These are phyloP conservation scores for Epicoccum nigrum DNA, from an alignment of 2,329 filamentous ascomycete genomes.

Conservation along the genomic window DNA sequence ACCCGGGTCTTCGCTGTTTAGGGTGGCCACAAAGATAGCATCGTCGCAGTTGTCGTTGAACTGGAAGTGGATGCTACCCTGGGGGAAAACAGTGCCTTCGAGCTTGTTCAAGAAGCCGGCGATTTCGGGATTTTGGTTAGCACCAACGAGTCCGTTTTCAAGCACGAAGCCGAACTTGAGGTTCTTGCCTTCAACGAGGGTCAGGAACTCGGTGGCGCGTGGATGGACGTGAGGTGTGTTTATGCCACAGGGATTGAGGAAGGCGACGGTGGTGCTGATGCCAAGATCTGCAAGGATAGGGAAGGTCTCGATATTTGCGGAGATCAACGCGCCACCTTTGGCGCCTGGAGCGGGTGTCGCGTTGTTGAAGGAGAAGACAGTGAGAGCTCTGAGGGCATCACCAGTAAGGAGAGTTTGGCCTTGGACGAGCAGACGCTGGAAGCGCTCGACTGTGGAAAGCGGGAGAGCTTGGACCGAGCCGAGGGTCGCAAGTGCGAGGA, in stretches of 20 bases:
- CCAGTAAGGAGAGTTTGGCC: conserved; percentile 39
- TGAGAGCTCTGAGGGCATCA: conserved; percentile 45
- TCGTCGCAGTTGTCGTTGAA: conserved; percentile 55
- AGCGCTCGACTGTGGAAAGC: conserved; percentile 47
- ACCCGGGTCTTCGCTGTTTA: conserved; percentile 54
- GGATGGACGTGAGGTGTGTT: conserved; percentile 58
- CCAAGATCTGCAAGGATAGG: conserved; percentile 49
- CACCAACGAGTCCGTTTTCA: conserved; percentile 52
- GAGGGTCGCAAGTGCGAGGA: conserved; percentile 40
- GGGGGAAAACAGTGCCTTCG: conserved; percentile 56
- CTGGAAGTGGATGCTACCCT: conserved; percentile 56
- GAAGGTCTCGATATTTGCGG: conserved; percentile 48
- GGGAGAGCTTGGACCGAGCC: conserved; percentile 42
- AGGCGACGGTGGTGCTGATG: conserved; percentile 47
- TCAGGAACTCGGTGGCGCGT: conserved; percentile 57
- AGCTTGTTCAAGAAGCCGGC: conserved; percentile 49
- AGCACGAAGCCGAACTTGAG: conserved; percentile 55
- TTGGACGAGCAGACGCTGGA: conserved; percentile 45
- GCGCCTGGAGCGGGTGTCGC: conserved; percentile 54
- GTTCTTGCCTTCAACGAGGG: conserved; percentile 49
- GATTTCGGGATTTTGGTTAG: conserved; percentile 47
- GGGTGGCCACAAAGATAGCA: conserved; percentile 52
- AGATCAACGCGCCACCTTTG: conserved; percentile 56
- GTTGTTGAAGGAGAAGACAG: conserved; percentile 68
- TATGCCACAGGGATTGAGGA: conserved; percentile 54